Evolutionary conservation across 1,139 yeast species (phyloP).

Genomic region (Lodderomyces margitis): DNA sequence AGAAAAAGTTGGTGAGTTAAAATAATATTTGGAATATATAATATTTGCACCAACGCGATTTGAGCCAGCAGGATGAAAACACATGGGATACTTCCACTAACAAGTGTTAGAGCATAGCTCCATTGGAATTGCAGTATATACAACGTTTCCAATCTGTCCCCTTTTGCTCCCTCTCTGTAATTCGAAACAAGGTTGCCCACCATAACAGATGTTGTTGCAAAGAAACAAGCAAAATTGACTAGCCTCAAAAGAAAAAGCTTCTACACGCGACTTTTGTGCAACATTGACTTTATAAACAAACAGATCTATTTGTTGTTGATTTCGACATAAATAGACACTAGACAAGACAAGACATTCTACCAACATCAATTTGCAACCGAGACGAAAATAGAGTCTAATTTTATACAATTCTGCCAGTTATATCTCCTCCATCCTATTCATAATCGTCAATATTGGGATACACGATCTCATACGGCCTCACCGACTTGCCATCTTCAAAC

Average conservation of each 20-base stretch:
- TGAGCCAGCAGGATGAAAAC: not conserved
- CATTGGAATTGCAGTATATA: too few relatives aligned
- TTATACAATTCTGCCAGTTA: too few relatives aligned
- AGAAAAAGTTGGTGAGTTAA: slow-evolving; percentile 1
- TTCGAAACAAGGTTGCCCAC: too few relatives aligned
- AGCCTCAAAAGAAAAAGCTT: not conserved
- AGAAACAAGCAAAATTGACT: too few relatives aligned
- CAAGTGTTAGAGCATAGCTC: too few relatives aligned
- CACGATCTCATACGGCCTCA: slow-evolving; percentile 47
- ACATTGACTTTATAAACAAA: not conserved
- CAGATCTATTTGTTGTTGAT: not conserved
- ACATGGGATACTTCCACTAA: too few relatives aligned
- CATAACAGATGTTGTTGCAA: too few relatives aligned
- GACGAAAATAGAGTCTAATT: too few relatives aligned
- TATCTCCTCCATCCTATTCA: too few relatives aligned
- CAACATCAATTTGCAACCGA: not conserved
- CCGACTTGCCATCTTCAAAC: slow-evolving; percentile 8
- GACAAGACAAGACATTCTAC: not conserved
- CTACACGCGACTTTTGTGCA: slow-evolving; percentile 1
- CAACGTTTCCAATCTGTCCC: too few relatives aligned
- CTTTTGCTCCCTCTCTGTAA: too few relatives aligned
- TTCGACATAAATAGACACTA: not conserved
- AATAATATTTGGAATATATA: not conserved
- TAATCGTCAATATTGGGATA: slow-evolving; percentile 54
- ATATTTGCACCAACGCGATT: too few relatives aligned